Evolutionary conservation across 139 green algal species (phyloP).

Genomic region (Closterium sp.): DNA sequence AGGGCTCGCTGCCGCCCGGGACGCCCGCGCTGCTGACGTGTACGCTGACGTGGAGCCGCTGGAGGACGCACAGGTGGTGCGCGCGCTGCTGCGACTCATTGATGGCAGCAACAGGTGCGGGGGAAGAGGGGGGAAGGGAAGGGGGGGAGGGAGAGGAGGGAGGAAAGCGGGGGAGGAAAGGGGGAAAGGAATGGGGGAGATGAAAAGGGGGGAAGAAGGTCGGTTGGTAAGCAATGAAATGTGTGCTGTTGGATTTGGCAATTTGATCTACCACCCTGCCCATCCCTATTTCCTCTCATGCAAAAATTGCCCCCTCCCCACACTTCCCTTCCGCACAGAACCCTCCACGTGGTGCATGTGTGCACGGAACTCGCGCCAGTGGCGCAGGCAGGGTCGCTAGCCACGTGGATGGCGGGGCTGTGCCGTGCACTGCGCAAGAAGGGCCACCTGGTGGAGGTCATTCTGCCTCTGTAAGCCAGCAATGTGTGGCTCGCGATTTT

Average conservation of each 20-base stretch:
- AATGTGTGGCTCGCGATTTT: too few species aligned
- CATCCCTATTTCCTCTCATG: too few species aligned
- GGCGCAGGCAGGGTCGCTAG: conserved; percentile 12
- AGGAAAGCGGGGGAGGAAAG: too few species aligned
- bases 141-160: too few species aligned
- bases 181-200: too few species aligned
- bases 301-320: neutral
- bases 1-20: neutral
- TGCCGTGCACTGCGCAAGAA: conserved; percentile 21
- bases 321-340: neutral
- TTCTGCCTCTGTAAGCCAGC: conserved; percentile 43
- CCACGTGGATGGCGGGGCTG: conserved; percentile 22
- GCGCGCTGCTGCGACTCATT: neutral
- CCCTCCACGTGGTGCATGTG: conserved; percentile 34
- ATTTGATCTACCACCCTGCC: too few species aligned
- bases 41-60: conserved; percentile 20
- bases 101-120: conserved; percentile 22
- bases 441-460: conserved; percentile 41
- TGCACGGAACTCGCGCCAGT: conserved; percentile 37
- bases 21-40: conserved; percentile 12
- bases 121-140: neutral
- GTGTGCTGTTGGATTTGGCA: too few species aligned
- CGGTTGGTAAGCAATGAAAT: too few species aligned
- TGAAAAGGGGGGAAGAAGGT: too few species aligned
- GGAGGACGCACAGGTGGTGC: neutral